These are phyloP conservation scores for Aristolochia contorta DNA, from an alignment of 164 flowering plant genomes.

Conservation along the genomic window DNA sequence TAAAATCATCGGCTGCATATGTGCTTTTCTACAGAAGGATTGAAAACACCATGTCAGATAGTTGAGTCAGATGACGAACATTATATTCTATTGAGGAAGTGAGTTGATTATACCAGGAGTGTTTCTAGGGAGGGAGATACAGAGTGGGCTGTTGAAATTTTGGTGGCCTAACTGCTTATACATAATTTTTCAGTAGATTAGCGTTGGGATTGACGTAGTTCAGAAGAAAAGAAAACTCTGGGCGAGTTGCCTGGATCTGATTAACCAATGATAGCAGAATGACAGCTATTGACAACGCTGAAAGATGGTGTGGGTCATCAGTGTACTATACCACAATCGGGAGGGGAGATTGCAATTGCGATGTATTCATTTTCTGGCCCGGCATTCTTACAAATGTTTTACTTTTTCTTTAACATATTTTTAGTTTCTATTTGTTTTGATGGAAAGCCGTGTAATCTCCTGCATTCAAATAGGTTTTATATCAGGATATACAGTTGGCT, in stretches of 20 bases:
- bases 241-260: neutral
- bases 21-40: conserved; percentile 88
- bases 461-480: neutral
- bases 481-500: neutral
- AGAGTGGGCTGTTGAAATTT: neutral
- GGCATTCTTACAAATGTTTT: conserved; percentile 8
- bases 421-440: neutral
- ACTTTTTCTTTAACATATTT: neutral
- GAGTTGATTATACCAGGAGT: too few species aligned
- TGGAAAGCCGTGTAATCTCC: neutral
- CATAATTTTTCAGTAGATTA: conserved; percentile 1
- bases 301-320: neutral
- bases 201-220: conserved; percentile 16
- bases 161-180: conserved; percentile 11
- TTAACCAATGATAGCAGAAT: neutral
- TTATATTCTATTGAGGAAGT: too few species aligned
- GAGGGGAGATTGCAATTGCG: conserved; percentile 11
- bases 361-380: conserved; percentile 1
- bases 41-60: conserved; percentile 11
- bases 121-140: too few species aligned
- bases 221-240: neutral
- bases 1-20: conserved; percentile 89
- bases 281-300: neutral
- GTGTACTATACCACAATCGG: conserved; percentile 22
- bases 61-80: neutral